These are phyloP conservation scores for Kodamaea fungicola DNA, from an alignment of 1,139 yeast species.

Conservation along the genomic window DNA sequence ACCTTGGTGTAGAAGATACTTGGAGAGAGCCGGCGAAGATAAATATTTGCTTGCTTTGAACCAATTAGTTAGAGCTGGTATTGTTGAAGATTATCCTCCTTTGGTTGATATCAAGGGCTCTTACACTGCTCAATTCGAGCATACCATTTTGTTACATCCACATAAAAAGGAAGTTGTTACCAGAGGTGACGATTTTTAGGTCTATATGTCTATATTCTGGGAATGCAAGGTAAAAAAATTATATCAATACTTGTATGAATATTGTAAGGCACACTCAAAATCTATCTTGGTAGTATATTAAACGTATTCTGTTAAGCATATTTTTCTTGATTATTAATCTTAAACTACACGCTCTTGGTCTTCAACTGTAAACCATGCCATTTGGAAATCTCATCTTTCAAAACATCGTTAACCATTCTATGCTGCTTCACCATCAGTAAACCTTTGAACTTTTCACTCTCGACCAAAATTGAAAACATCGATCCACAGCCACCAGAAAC, in stretches of 20 bases:
- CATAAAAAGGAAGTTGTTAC: conserved; percentile 92
- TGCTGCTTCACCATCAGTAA: conserved; percentile 87
- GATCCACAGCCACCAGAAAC: conserved; percentile 97
- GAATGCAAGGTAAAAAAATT: too few relatives aligned
- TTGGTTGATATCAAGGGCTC: conserved; percentile 77
- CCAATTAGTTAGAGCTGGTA: conserved; percentile 78
- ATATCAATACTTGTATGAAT: too few relatives aligned
- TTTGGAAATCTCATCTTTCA: conserved; percentile 79
- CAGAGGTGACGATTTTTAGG: conserved; percentile 85
- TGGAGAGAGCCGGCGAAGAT: conserved; percentile 89
- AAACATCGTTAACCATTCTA: conserved; percentile 74
- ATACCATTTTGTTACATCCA: conserved; percentile 86
- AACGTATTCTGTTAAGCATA: neutral
- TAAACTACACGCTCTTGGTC: conserved; percentile 52
- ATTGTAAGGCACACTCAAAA: too few relatives aligned
- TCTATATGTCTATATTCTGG: too few relatives aligned
- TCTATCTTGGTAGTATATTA: too few relatives aligned
- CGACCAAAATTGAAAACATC: conserved; percentile 86
- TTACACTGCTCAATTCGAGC: conserved; percentile 96
- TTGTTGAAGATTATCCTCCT: conserved; percentile 97
- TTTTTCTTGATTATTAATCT: neutral
- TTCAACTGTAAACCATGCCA: conserved; percentile 95
- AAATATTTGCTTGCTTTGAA: conserved; percentile 88
- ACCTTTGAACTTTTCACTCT: conserved; percentile 73
- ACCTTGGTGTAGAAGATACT: conserved; percentile 94